Evolutionary conservation across 352 stramenopile genomes (phyloP).

Genomic region (Pythium rhizo-oryzae): DNA sequence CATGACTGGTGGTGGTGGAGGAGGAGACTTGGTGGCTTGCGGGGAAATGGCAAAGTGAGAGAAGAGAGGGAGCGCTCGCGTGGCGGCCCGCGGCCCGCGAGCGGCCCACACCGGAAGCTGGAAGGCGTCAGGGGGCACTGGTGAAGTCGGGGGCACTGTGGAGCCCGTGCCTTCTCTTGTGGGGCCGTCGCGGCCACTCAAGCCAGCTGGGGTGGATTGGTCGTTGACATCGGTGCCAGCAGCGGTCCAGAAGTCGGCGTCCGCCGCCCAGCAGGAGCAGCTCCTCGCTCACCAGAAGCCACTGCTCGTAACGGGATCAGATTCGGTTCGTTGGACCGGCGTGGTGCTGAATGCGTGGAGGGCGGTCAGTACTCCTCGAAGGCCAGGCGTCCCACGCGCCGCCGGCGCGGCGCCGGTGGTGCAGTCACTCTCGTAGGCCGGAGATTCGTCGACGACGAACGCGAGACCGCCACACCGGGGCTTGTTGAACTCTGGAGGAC

Average conservation of each 20-base stretch:
- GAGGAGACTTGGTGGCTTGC: constrained; percentile 6
- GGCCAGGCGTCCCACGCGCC: too few relatives aligned
- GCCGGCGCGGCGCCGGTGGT: too few relatives aligned
- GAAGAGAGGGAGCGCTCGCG: not conserved
- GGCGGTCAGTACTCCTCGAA: too few relatives aligned
- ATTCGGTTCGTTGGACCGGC: not conserved
- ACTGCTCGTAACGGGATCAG: not conserved
- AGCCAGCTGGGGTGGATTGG: not conserved
- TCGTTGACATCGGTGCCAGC: not conserved
- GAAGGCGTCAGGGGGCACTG: too few relatives aligned
- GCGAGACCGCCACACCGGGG: too few relatives aligned
- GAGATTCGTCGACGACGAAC: too few relatives aligned
- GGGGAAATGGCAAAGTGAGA: constrained; percentile 15
- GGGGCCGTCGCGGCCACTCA: not conserved
- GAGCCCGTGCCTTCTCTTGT: not conserved
- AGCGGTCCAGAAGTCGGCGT: not conserved
- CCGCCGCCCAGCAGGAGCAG: too few relatives aligned
- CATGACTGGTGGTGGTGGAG: not conserved
- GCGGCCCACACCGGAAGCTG: too few relatives aligned
- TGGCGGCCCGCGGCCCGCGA: too few relatives aligned
- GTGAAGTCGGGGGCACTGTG: too few relatives aligned
- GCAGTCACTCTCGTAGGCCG: too few relatives aligned
- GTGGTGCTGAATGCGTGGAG: too few relatives aligned
- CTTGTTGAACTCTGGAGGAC: not conserved
- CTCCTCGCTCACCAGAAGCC: not conserved